Percentiles rank a stretch among this genome's conserved stretches.
phyloP scores from a whole-genome alignment of 2,329 filamentous ascomycete genomes.

The Paecilomyces fulvus region DNA sequence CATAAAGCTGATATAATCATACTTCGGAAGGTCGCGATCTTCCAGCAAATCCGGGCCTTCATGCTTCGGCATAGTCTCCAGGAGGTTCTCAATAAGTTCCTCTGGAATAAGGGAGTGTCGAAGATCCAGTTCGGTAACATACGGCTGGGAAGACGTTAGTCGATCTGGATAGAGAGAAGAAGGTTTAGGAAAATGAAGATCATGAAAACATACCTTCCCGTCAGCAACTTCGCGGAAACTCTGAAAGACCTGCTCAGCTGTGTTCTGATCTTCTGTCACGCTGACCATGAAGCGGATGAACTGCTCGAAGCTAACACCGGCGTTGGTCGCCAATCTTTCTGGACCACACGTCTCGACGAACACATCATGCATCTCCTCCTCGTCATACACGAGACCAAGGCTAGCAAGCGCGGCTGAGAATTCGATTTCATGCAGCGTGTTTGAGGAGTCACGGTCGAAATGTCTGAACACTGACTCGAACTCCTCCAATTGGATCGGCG shows the following conservation, averaged over 20 bases:
- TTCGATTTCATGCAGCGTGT: slow-evolving; percentile 84
- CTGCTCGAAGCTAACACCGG: slow-evolving; percentile 87
- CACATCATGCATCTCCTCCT: slow-evolving; percentile 95
- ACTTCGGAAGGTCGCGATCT: slow-evolving; percentile 78
- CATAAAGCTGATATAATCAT: slow-evolving; percentile 97
- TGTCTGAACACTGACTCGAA: slow-evolving; percentile 98
- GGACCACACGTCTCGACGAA: slow-evolving; percentile 74
- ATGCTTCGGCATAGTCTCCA: slow-evolving; percentile 78
- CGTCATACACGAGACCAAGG: slow-evolving; percentile 88
- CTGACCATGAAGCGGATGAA: slow-evolving; percentile 99
- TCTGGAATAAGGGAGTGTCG: slow-evolving; percentile 92
- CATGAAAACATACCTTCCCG: slow-evolving; percentile 57
- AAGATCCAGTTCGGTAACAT: slow-evolving; percentile 95
- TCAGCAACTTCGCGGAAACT: slow-evolving; percentile 96
- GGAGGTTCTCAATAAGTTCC: slow-evolving; percentile 88
- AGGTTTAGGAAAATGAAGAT: background rate
- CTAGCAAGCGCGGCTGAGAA: slow-evolving; percentile 95
- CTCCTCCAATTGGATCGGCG: slow-evolving; percentile 94
- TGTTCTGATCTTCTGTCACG: slow-evolving; percentile 97
- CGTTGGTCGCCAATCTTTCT: slow-evolving; percentile 48
- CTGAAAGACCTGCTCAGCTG: slow-evolving; percentile 96
- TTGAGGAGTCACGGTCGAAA: slow-evolving; percentile 89
- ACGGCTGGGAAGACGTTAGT: slow-evolving; percentile 48
- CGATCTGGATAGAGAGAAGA: background rate
- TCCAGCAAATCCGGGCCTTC: slow-evolving; percentile 76